These are phyloP conservation scores for Calonectria pteridis DNA, from an alignment of 2,329 filamentous ascomycete genomes.

Conservation along the genomic window DNA sequence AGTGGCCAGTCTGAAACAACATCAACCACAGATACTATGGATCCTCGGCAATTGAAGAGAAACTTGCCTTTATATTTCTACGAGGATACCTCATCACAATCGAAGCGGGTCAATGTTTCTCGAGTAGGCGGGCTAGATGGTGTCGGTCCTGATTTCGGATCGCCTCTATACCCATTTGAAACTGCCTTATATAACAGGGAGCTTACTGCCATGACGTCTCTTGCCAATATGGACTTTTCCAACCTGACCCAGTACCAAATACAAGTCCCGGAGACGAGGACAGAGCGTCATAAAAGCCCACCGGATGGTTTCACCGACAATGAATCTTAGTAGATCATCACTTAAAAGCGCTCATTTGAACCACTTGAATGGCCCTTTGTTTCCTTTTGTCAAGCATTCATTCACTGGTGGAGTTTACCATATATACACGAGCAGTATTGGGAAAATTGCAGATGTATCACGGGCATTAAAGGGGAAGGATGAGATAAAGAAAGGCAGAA, in stretches of 20 bases:
- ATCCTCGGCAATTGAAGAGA: not conserved
- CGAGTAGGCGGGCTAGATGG: too few species aligned
- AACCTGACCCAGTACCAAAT: not conserved
- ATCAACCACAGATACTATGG: too few species aligned
- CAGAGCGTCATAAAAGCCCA: not conserved
- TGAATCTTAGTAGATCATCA: not conserved
- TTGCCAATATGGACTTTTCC: not conserved
- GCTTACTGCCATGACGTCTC: not conserved
- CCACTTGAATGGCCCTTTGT: not conserved
- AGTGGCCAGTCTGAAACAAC: not conserved
- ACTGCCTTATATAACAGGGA: not conserved
- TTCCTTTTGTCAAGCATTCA: not conserved
- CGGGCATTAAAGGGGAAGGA: rapidly evolving
- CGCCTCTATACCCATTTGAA: not conserved
- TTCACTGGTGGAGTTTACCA: not conserved
- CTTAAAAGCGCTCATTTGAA: not conserved
- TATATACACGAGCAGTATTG: not conserved
- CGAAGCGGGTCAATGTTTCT: not conserved
- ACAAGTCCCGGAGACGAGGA: not conserved
- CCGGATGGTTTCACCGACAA: not conserved
- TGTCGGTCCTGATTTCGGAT: not conserved
- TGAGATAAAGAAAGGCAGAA: not conserved
- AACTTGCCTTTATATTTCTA: not conserved
- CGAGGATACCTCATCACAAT: not conserved
- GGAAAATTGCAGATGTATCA: not conserved